phyloP scores from a whole-genome alignment of 345 rosid genomes.

The Rhodamnia rubescens region DNA sequence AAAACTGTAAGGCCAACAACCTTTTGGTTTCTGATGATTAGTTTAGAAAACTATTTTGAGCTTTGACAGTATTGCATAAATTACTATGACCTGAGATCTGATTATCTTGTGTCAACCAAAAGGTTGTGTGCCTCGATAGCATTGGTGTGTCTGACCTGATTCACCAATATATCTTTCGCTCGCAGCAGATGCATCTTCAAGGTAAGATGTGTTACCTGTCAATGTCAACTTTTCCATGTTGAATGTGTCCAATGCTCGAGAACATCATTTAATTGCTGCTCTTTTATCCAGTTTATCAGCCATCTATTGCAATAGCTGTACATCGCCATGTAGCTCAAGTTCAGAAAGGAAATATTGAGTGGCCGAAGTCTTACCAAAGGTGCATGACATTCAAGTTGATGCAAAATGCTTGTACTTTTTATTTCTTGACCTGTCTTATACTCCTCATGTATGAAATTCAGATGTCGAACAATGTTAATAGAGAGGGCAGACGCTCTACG shows the following conservation, averaged over 20 bases:
- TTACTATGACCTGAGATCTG: neutral
- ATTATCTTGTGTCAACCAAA: neutral
- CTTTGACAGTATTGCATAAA: neutral
- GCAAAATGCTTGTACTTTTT: neutral
- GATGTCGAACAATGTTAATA: slow-evolving; percentile 51
- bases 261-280: neutral
- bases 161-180: slow-evolving; percentile 55
- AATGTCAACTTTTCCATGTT: neutral
- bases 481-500: slow-evolving; percentile 59
- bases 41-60: neutral
- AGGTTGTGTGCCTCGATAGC: slow-evolving; percentile 70
- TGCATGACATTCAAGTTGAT: slow-evolving; percentile 9
- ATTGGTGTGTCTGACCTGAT: slow-evolving; percentile 69
- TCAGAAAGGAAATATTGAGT: slow-evolving; percentile 72
- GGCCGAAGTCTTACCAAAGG: slow-evolving; percentile 94
- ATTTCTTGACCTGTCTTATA: neutral
- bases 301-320: slow-evolving; percentile 48
- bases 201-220: slow-evolving; percentile 27
- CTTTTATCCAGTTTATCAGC: slow-evolving; percentile 55
- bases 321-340: slow-evolving; percentile 69
- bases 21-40: neutral
- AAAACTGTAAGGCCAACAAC: slow-evolving; percentile 55
- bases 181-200: slow-evolving; percentile 59
- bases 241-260: neutral
- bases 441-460: slow-evolving; percentile 22